Evolutionary conservation across 2,329 filamentous ascomycete genomes (phyloP).

Genomic region (Fonsecaea erecta): DNA sequence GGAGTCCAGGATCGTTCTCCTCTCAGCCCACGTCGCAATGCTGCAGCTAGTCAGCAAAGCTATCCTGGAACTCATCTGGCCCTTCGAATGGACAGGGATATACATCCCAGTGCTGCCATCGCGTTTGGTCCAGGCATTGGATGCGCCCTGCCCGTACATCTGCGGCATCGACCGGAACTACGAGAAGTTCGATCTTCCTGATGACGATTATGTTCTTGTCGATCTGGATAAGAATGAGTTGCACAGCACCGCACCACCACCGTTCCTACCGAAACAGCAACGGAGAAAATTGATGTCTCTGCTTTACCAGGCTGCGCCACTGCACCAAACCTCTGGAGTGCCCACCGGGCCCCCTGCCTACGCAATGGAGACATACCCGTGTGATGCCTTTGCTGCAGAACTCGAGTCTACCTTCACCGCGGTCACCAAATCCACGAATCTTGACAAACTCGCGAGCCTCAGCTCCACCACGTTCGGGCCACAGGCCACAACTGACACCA

Average conservation of each 20-base stretch:
- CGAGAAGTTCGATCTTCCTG: slow-evolving; percentile 80
- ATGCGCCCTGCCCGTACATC: slow-evolving; percentile 95
- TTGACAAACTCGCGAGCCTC: slow-evolving; percentile 85
- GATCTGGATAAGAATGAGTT: slow-evolving; percentile 92
- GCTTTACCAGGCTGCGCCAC: slow-evolving; percentile 85
- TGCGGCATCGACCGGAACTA: slow-evolving; percentile 94
- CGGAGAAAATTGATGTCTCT: slow-evolving; percentile 86
- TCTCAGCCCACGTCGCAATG: slow-evolving; percentile 96
- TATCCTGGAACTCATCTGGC: slow-evolving; percentile 83
- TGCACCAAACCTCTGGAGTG: slow-evolving; percentile 85
- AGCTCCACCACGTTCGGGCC: slow-evolving; percentile 88
- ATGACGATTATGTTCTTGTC: slow-evolving; percentile 93
- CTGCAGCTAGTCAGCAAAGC: slow-evolving; percentile 89
- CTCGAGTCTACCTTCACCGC: slow-evolving; percentile 79
- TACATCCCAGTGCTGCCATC: slow-evolving; percentile 91
- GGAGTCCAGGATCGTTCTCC: slow-evolving; percentile 92
- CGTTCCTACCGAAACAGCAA: slow-evolving; percentile 81
- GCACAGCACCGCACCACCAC: slow-evolving; percentile 79
- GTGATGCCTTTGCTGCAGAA: slow-evolving; percentile 87
- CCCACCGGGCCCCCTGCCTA: slow-evolving; percentile 88
- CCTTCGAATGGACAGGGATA: slow-evolving; percentile 88
- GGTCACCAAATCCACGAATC: slow-evolving; percentile 68
- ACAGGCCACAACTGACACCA: slow-evolving; percentile 56
- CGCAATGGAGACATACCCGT: slow-evolving; percentile 88
- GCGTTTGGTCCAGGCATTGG: slow-evolving; percentile 83